phyloP scores from a whole-genome alignment of 805 yeast genomes.

The Metschnikowia kunwiensis region DNA sequence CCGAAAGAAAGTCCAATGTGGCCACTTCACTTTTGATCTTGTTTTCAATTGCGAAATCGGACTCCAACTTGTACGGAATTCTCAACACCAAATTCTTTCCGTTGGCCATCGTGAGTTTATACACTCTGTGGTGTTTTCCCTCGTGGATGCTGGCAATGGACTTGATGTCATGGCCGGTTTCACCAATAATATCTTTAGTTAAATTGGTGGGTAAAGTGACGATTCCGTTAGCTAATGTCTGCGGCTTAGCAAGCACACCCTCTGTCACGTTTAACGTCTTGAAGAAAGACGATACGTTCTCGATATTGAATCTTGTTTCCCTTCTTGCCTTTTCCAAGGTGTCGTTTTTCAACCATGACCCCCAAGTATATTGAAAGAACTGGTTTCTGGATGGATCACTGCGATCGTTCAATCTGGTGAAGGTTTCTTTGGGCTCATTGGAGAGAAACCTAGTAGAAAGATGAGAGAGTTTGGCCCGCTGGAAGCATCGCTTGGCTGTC shows the following conservation, averaged over 20 bases:
- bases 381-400: constrained; percentile 64
- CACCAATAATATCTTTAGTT: constrained; percentile 42
- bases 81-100: constrained; percentile 68
- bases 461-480: neutral
- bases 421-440: constrained; percentile 36
- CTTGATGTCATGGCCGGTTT: constrained; percentile 44
- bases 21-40: constrained; percentile 89
- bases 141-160: constrained; percentile 84
- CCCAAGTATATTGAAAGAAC: constrained; percentile 91
- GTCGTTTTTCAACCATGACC: constrained; percentile 88
- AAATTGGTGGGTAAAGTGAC: constrained; percentile 50
- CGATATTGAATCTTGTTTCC: constrained; percentile 75
- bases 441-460: constrained; percentile 7
- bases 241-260: constrained; percentile 26
- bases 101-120: constrained; percentile 63
- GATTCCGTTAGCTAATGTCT: constrained; percentile 42
- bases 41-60: constrained; percentile 60
- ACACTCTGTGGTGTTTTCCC: constrained; percentile 90
- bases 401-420: constrained; percentile 57
- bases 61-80: constrained; percentile 76
- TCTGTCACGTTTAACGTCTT: constrained; percentile 40
- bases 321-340: constrained; percentile 69
- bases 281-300: constrained; percentile 63
- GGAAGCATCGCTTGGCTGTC: constrained; percentile 1
- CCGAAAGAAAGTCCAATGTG: constrained; percentile 74